phyloP scores from a whole-genome alignment of 139 green algal genomes.

The Haematococcus lacustris region DNA sequence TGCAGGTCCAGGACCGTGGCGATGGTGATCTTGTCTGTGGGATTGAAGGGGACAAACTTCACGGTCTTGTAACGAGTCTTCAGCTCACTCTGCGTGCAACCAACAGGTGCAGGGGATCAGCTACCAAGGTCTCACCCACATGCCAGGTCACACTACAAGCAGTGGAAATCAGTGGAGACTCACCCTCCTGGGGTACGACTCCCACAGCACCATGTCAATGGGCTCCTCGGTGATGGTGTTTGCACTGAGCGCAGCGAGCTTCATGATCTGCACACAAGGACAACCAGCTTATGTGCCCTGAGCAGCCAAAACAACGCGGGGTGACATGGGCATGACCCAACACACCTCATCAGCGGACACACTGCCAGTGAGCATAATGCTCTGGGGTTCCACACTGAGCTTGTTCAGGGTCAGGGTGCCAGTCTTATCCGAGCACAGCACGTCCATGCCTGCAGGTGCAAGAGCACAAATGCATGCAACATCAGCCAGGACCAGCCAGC shows the following conservation, averaged over 20 bases:
- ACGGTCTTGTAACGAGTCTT: constrained; percentile 32
- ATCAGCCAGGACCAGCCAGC: too few relatives aligned
- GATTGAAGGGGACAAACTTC: constrained; percentile 84
- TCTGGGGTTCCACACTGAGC: constrained; percentile 27
- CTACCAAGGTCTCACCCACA: too few relatives aligned
- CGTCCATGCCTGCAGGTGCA: constrained; percentile 85
- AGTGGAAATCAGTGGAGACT: too few relatives aligned
- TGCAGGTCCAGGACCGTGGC: constrained; percentile 40
- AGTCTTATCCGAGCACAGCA: constrained; percentile 92
- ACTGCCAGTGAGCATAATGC: constrained; percentile 14
- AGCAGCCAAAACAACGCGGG: too few relatives aligned
- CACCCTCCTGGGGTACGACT: constrained; percentile 45
- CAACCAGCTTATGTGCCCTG: too few relatives aligned
- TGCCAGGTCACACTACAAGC: too few relatives aligned
- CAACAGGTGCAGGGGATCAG: too few relatives aligned
- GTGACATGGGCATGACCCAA: too few relatives aligned
- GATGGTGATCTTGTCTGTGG: constrained; percentile 75
- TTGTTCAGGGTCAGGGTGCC: constrained; percentile 84
- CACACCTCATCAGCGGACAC: too few relatives aligned
- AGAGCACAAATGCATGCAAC: too few relatives aligned
- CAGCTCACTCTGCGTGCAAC: constrained; percentile 11
- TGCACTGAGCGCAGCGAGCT: constrained; percentile 54
- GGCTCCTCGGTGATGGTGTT: constrained; percentile 70
- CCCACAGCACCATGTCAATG: constrained; percentile 73
- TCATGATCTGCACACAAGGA: too few relatives aligned